phyloP scores from a whole-genome alignment of 305 asterid species.

The Salvia sclarea region DNA sequence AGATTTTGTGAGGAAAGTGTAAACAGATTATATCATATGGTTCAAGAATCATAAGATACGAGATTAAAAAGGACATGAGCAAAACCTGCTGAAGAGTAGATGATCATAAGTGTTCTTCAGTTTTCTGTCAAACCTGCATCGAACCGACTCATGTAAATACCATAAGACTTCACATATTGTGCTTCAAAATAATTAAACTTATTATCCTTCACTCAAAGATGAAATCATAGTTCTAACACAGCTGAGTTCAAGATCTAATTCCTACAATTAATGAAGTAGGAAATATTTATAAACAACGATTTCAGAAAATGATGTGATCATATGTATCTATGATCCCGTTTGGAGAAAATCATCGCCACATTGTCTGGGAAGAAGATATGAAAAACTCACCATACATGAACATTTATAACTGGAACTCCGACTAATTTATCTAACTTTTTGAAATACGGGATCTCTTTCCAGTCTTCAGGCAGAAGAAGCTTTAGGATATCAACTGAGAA shows the following conservation, averaged over 20 bases:
- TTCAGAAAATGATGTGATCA: background rate
- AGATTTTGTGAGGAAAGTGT: background rate
- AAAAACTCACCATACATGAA: constrained; percentile 82
- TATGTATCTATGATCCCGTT: background rate
- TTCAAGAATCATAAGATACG: background rate
- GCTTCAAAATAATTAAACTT: background rate
- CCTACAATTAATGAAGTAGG: no score
- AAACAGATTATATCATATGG: background rate
- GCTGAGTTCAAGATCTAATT: no score
- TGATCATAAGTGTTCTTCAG: constrained; percentile 89
- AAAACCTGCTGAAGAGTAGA: constrained; percentile 93
- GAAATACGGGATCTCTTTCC: constrained; percentile 88
- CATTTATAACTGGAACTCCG: constrained; percentile 99
- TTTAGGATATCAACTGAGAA: constrained; percentile 81
- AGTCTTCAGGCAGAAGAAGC: constrained; percentile 86
- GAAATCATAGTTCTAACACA: no score
- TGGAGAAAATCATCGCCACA: background rate
- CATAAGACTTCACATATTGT: background rate
- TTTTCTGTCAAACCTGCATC: constrained; percentile 93
- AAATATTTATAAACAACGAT: background rate
- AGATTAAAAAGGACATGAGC: constrained; percentile 5
- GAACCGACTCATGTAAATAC: constrained; percentile 18
- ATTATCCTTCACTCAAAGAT: no score
- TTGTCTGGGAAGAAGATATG: background rate
- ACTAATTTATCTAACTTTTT: constrained; percentile 80